A percentile compares a stretch with the other conserved stretches of the same genome.
These are phyloP conservation scores for Evernia prunastri DNA, from an alignment of 495 filamentous ascomycete genomes.

Conservation along the genomic window DNA sequence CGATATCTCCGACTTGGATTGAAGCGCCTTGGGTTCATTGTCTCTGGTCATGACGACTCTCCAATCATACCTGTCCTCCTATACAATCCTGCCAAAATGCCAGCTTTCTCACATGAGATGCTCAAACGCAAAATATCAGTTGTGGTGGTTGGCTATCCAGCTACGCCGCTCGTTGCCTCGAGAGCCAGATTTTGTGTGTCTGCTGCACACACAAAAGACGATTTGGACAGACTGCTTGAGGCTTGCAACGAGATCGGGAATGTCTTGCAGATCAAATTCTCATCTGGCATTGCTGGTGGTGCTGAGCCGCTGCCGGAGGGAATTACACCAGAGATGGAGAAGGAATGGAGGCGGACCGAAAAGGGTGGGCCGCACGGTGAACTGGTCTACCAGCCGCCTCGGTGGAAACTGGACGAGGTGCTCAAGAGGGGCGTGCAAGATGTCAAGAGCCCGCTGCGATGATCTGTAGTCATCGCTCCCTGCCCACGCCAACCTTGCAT, in stretches of 20 bases:
- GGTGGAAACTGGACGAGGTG: slow-evolving; percentile 35
- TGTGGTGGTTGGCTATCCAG: slow-evolving; percentile 94
- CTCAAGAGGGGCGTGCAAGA: slow-evolving; percentile 33
- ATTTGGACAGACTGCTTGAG: slow-evolving; percentile 80
- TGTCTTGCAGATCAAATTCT: slow-evolving; percentile 90
- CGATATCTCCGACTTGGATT: slow-evolving; percentile 93
- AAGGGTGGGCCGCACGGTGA: slow-evolving; percentile 14
- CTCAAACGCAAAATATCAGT: slow-evolving; percentile 95
- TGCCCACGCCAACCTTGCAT: not conserved
- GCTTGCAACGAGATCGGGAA: slow-evolving; percentile 93
- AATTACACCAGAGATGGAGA: slow-evolving; percentile 60
- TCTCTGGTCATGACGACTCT: slow-evolving; percentile 94
- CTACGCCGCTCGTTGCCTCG: slow-evolving; percentile 92
- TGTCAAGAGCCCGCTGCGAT: slow-evolving; percentile 35
- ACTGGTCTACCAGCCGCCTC: slow-evolving; percentile 29
- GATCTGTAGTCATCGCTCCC: slow-evolving; percentile 2
- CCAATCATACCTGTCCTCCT: slow-evolving; percentile 91
- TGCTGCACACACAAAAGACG: slow-evolving; percentile 94
- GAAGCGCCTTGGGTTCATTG: slow-evolving; percentile 94
- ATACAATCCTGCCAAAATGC: slow-evolving; percentile 96
- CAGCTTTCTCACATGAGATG: slow-evolving; percentile 98
- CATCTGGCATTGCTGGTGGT: slow-evolving; percentile 86
- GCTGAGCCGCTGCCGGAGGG: slow-evolving; percentile 65
- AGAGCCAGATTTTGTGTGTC: slow-evolving; percentile 93
- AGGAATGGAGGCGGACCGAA: slow-evolving; percentile 53